phyloP scores from a whole-genome alignment of 2,329 filamentous ascomycete genomes.

The Colletotrichum incanum region DNA sequence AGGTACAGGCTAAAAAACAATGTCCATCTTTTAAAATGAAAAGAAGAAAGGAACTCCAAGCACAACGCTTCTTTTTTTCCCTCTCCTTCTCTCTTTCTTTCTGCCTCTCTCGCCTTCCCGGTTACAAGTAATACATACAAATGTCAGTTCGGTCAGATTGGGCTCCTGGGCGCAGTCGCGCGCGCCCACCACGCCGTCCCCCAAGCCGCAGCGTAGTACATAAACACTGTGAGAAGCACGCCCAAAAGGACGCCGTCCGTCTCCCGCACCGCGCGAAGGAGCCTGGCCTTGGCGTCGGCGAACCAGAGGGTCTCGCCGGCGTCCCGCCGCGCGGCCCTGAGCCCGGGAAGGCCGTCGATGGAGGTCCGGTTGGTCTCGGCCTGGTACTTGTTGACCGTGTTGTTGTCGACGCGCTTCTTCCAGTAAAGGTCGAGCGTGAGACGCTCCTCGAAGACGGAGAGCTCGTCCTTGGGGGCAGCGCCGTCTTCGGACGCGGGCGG shows the following conservation, averaged over 20 bases:
- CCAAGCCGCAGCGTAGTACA: slow-evolving; percentile 15
- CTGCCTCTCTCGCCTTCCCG: not conserved
- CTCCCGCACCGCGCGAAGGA: slow-evolving; percentile 26
- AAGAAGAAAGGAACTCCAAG: not conserved
- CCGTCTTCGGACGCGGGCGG: slow-evolving; percentile 43
- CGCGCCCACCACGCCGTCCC: slow-evolving; percentile 1
- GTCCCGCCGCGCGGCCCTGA: slow-evolving; percentile 67
- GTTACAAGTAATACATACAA: not conserved
- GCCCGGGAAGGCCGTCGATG: slow-evolving; percentile 72
- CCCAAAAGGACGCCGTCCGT: slow-evolving; percentile 42
- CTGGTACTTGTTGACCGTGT: slow-evolving; percentile 70
- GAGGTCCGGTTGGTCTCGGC: slow-evolving; percentile 68
- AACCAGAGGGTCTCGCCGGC: slow-evolving; percentile 64
- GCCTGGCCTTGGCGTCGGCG: slow-evolving; percentile 52
- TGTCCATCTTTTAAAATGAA: not conserved
- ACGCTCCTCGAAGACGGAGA: slow-evolving; percentile 66
- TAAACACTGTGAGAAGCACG: slow-evolving; percentile 44
- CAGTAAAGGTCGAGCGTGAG: slow-evolving; percentile 70
- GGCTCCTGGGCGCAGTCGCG: not conserved
- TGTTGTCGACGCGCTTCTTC: slow-evolving; percentile 63
- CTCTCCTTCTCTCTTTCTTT: not conserved
- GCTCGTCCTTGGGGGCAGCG: slow-evolving; percentile 48
- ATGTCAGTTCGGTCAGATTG: not conserved
- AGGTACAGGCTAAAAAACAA: not conserved
- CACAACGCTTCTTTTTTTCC: not conserved